Conservation (phyloP, 495 filamentous ascomycete genomes). For the Tuber aestivum region DNA sequence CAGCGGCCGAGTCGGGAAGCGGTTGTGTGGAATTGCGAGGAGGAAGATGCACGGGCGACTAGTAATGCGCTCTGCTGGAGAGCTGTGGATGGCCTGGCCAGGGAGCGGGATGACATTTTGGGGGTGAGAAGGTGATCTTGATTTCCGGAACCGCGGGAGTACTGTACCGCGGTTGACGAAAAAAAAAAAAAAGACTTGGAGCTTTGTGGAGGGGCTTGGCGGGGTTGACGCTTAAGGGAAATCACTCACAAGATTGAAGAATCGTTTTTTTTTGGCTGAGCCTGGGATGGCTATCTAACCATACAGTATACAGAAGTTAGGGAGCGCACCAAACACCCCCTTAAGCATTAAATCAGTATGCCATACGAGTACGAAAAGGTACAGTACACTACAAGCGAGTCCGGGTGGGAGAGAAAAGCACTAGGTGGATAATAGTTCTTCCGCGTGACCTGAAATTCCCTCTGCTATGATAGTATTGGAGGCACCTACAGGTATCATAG, state of each 20-base stretch:
- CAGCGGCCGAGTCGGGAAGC: constrained; percentile 27
- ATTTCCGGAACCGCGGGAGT: not conserved
- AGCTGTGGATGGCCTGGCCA: not conserved
- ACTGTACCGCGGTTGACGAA: not conserved
- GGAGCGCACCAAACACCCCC: too few species aligned
- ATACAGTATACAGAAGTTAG: too few species aligned
- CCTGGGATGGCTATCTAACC: too few species aligned
- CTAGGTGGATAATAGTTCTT: too few species aligned
- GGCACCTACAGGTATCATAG: too few species aligned
- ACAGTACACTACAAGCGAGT: too few species aligned
- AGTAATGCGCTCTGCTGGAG: not conserved
- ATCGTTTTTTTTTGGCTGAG: too few species aligned
- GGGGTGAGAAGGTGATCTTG: not conserved
- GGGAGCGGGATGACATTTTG: not conserved
- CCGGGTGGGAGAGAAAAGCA: too few species aligned
- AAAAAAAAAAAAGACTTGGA: not conserved
- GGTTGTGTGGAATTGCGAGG: constrained; percentile 13
- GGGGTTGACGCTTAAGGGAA: not conserved
- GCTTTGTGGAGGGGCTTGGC: not conserved
- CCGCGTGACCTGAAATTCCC: too few species aligned
- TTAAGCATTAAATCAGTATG: too few species aligned
- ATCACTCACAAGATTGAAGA: not conserved
- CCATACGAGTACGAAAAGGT: too few species aligned
- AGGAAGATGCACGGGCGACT: not conserved
- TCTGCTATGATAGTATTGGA: too few species aligned